phyloP scores from a whole-genome alignment of 2,329 filamentous ascomycete species.

The Verticillium nonalfalfae region DNA sequence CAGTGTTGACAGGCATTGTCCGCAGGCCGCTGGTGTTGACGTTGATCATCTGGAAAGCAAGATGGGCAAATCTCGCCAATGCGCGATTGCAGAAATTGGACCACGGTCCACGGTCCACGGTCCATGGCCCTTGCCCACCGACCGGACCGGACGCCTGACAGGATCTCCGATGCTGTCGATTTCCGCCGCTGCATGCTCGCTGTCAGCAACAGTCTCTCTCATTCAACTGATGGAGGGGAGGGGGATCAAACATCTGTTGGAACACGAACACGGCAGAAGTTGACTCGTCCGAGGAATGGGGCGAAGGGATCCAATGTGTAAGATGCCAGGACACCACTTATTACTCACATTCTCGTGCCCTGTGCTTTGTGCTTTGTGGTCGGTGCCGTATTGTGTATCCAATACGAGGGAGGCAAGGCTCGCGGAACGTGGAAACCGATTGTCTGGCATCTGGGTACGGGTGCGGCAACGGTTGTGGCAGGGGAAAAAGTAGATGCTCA shows the following conservation, averaged over 20 bases:
- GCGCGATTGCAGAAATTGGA: conserved; percentile 18
- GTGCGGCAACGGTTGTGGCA: neutral
- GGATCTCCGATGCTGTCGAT: neutral
- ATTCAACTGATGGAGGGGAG: too few species aligned
- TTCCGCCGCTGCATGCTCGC: neutral
- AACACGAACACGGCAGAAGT: neutral
- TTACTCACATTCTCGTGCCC: too few species aligned
- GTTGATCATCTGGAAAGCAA: conserved; percentile 11
- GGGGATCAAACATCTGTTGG: neutral
- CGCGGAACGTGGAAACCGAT: neutral
- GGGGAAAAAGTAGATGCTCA: neutral
- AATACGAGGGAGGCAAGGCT: neutral
- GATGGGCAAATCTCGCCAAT: conserved; percentile 19
- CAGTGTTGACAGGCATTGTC: neutral
- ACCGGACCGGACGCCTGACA: neutral
- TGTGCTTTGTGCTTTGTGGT: too few species aligned
- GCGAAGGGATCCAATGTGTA: neutral
- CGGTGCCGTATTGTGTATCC: too few species aligned
- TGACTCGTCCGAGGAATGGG: neutral
- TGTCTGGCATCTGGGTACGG: neutral
- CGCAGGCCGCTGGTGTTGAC: neutral
- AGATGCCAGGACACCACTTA: neutral
- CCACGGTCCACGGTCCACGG: neutral
- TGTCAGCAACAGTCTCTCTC: neutral
- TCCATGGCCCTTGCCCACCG: neutral